Percentiles rank a stretch among this genome's conserved stretches.
Conservation (phyloP, 2,329 filamentous ascomycete genomes). For the Teratosphaeria pseudoeucalypti region DNA sequence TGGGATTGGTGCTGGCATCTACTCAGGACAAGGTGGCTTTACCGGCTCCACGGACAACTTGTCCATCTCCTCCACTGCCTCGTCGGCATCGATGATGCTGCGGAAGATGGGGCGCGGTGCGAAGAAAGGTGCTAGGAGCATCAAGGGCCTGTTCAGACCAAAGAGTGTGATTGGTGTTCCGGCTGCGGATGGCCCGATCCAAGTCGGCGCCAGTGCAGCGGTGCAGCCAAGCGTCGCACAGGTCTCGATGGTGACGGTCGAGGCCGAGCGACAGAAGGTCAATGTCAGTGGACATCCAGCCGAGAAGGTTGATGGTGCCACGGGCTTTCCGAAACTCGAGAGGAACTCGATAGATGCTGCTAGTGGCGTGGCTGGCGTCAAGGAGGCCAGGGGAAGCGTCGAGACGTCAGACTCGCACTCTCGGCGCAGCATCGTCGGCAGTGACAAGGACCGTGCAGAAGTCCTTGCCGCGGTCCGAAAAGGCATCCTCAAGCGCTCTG, state of each 20-base stretch:
- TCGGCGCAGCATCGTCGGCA: conserved; percentile 82
- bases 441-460: conserved; percentile 82
- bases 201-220: conserved; percentile 30
- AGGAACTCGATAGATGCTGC: conserved; percentile 66
- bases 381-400: conserved; percentile 28
- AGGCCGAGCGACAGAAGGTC: conserved; percentile 78
- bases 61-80: conserved; percentile 81
- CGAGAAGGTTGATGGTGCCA: conserved; percentile 59
- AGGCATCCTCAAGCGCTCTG: conserved; percentile 81
- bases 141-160: conserved; percentile 88
- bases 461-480: conserved; percentile 87
- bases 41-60: conserved; percentile 88
- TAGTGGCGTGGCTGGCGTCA: conserved; percentile 18
- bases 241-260: conserved; percentile 90
- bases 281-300: conserved; percentile 64
- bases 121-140: conserved; percentile 83
- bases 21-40: conserved; percentile 76
- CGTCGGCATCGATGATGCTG: conserved; percentile 85
- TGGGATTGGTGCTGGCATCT: conserved; percentile 87
- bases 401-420: conserved; percentile 51
- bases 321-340: conserved; percentile 76
- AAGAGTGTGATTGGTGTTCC: conserved; percentile 80
- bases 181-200: conserved; percentile 54
- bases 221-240: conserved; percentile 58
- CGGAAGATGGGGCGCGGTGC: conserved; percentile 98